phyloP scores from a whole-genome alignment of 2,329 filamentous ascomycete genomes.

The Iodosphaeria phyllophila region DNA sequence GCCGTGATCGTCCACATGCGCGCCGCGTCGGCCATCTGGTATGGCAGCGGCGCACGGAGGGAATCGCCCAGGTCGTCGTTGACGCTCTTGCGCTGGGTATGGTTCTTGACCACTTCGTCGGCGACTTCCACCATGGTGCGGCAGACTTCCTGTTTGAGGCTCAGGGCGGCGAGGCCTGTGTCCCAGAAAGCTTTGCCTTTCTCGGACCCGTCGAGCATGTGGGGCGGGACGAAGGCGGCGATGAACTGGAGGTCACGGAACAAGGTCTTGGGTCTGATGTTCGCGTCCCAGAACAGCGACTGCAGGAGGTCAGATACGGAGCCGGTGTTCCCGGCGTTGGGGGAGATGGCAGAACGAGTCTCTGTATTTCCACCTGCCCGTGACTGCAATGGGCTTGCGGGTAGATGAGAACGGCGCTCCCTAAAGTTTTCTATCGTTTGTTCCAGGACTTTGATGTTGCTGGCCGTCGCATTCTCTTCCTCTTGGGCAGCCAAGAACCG shows the following conservation, averaged over 20 bases:
- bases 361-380: conserved; percentile 25
- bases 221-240: conserved; percentile 42
- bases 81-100: conserved; percentile 40
- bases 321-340: conserved; percentile 35
- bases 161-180: conserved; percentile 71
- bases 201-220: conserved; percentile 41
- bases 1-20: conserved; percentile 86
- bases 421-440: conserved; percentile 53
- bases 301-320: conserved; percentile 48
- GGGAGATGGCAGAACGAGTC: conserved; percentile 28
- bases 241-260: conserved; percentile 70
- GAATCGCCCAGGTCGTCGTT: conserved; percentile 15
- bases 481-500: conserved; percentile 18
- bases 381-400: conserved; percentile 16
- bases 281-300: conserved; percentile 45
- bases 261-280: conserved; percentile 58
- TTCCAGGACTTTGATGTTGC: conserved; percentile 32
- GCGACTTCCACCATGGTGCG: conserved; percentile 65
- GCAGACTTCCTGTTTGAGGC: conserved; percentile 74
- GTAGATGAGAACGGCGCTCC: conserved; percentile 43
- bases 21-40: conserved; percentile 64
- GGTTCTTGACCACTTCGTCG: conserved; percentile 47
- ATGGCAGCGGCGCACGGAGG: conserved; percentile 33
- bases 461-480: conserved; percentile 13
- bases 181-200: conserved; percentile 75